A percentile compares a stretch with the other conserved stretches of the same genome.
These are phyloP conservation scores for Phytophthora cactorum DNA, from an alignment of 352 stramenopile genomes.

Conservation along the genomic window DNA sequence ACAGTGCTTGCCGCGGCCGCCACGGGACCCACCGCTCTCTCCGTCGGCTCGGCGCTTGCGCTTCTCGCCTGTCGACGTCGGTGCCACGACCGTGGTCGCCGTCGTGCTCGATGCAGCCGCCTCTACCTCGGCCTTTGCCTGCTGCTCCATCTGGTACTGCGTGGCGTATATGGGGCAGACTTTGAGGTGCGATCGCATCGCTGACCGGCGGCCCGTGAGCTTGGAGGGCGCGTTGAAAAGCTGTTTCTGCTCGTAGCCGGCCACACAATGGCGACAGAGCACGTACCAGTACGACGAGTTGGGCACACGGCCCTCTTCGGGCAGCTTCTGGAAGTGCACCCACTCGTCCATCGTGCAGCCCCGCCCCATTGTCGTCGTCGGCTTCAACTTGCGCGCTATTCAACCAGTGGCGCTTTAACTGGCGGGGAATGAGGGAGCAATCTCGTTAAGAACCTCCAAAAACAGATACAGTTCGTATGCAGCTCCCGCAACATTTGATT, in stretches of 20 bases:
- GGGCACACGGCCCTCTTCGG: constrained; percentile 65
- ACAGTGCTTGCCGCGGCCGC: constrained; percentile 74
- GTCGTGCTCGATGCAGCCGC: constrained; percentile 1
- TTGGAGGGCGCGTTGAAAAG: constrained; percentile 57
- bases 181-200: constrained; percentile 82
- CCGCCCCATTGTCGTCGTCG: constrained; percentile 57
- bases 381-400: constrained; percentile 7
- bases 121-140: constrained; percentile 21
- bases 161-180: constrained; percentile 68
- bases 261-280: constrained; percentile 74
- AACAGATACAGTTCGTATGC: too few relatives aligned
- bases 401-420: neutral
- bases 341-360: constrained; percentile 85
- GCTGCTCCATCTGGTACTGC: constrained; percentile 72
- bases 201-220: constrained; percentile 74
- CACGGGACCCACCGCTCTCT: constrained; percentile 44
- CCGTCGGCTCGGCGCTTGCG: constrained; percentile 54
- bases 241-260: constrained; percentile 69
- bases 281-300: constrained; percentile 89
- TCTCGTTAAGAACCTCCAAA: neutral
- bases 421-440: neutral
- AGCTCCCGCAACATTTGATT: too few relatives aligned
- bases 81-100: neutral
- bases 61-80: constrained; percentile 43
- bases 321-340: constrained; percentile 80